Evolutionary conservation across 305 asterid genomes (phyloP).

Genomic region (Fraxinus latifolia): DNA sequence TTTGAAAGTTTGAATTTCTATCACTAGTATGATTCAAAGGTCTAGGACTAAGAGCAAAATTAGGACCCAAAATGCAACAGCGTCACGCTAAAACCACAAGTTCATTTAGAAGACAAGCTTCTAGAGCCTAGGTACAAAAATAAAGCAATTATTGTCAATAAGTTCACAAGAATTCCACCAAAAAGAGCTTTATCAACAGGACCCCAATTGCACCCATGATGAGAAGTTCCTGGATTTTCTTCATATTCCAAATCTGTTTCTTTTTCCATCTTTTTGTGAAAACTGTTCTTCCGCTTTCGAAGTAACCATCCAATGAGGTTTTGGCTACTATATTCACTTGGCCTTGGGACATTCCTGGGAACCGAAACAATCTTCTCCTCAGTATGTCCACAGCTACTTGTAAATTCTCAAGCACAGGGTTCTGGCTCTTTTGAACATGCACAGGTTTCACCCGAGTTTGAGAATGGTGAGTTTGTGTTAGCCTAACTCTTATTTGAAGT

Average conservation of each 20-base stretch:
- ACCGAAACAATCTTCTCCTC: constrained; percentile 26
- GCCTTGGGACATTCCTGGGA: constrained; percentile 28
- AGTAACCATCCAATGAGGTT: constrained; percentile 49
- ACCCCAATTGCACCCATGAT: constrained; percentile 32
- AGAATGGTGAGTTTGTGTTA: constrained; percentile 32
- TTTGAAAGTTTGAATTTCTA: background rate
- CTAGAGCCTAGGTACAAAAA: constrained; percentile 33
- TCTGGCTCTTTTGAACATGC: constrained; percentile 56
- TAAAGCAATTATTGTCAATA: constrained; percentile 41
- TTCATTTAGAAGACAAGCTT: constrained; percentile 16
- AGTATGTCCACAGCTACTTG: constrained; percentile 42
- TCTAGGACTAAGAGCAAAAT: background rate
- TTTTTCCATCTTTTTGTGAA: constrained; percentile 11
- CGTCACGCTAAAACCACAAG: background rate
- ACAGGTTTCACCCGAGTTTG: constrained; percentile 41
- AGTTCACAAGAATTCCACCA: constrained; percentile 46
- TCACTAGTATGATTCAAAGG: background rate
- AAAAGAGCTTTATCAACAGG: constrained; percentile 50
- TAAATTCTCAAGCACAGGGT: constrained; percentile 50
- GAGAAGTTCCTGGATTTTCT: constrained; percentile 26
- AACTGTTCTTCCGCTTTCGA: constrained; percentile 51
- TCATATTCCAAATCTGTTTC: background rate
- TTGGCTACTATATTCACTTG: constrained; percentile 31
- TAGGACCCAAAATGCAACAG: background rate
- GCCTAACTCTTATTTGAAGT: constrained; percentile 21